These are phyloP conservation scores for Dictyostelium citrinum DNA, from an alignment of 78 protist genomes.

Conservation along the genomic window DNA sequence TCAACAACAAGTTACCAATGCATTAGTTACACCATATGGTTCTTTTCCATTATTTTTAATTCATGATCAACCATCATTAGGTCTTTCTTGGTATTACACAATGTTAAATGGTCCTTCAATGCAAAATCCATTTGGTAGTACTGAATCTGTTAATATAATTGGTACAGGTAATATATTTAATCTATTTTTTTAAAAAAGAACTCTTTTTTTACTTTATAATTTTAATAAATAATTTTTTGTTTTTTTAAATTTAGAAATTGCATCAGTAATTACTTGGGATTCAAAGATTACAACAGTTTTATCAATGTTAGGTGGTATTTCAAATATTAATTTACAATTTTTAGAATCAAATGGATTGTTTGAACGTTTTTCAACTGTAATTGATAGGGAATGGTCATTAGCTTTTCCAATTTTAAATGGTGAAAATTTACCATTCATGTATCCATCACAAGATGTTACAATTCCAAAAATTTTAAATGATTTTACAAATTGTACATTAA, in stretches of 20 bases:
- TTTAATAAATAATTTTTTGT: background rate
- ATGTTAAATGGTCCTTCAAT: conserved; percentile 66
- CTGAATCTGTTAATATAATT: conserved; percentile 41
- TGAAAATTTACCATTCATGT: conserved; percentile 24
- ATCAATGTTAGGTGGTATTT: conserved; percentile 62
- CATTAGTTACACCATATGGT: conserved; percentile 74
- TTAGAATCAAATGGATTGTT: background rate
- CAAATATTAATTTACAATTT: conserved; percentile 3
- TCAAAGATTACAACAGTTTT: conserved; percentile 62
- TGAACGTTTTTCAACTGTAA: conserved; percentile 32
- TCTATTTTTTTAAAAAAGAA: too few relatives aligned
- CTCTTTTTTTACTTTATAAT: background rate
- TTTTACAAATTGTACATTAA: conserved; percentile 46
- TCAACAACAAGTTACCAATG: conserved; percentile 16
- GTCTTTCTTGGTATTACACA: conserved; percentile 69
- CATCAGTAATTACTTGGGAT: conserved; percentile 80
- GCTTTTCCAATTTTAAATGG: conserved; percentile 41
- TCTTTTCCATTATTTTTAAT: conserved; percentile 68
- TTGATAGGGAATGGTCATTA: conserved; percentile 61
- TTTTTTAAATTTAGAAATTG: background rate
- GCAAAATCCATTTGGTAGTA: conserved; percentile 80
- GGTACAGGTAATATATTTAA: conserved; percentile 5
- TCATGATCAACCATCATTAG: conserved; percentile 1
- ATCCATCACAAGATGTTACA: background rate
- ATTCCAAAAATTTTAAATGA: conserved; percentile 1